Conservation (phyloP, 768 basidiomycete species). For the Naganishia friedmannii region DNA sequence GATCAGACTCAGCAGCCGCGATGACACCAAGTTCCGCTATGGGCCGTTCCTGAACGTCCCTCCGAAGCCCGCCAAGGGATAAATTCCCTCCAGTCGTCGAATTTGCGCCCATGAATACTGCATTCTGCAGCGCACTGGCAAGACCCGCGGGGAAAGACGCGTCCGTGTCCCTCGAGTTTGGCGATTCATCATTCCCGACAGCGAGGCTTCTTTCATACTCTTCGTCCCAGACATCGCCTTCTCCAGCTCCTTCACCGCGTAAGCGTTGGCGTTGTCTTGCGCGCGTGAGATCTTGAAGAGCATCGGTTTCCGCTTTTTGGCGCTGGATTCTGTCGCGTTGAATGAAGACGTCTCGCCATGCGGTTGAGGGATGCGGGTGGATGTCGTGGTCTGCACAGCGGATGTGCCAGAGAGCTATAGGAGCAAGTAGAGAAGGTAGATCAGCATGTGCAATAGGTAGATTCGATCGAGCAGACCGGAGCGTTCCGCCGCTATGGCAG, state of each 20-base stretch:
- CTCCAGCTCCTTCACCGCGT: slow-evolving; percentile 14
- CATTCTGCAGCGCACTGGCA: not conserved
- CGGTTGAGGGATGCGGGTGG: slow-evolving; percentile 24
- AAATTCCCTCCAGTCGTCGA: slow-evolving; percentile 4
- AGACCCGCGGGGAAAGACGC: not conserved
- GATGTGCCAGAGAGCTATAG: slow-evolving; percentile 26
- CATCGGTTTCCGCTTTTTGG: slow-evolving; percentile 20
- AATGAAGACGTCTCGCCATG: slow-evolving; percentile 31
- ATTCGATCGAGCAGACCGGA: too few species aligned
- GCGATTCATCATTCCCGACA: slow-evolving; percentile 8
- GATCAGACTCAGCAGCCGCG: not conserved
- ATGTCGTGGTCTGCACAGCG: slow-evolving; percentile 21
- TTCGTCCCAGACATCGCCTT: slow-evolving; percentile 30
- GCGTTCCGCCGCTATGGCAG: too few species aligned
- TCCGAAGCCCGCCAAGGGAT: not conserved
- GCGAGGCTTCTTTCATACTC: slow-evolving; percentile 25
- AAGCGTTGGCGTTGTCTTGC: slow-evolving; percentile 8
- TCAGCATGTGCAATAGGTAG: not conserved
- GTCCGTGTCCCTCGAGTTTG: not conserved
- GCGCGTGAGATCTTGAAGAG: slow-evolving; percentile 1
- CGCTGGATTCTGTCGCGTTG: slow-evolving; percentile 26
- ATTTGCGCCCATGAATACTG: not conserved
- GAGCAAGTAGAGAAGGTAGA: not conserved
- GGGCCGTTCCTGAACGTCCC: slow-evolving; percentile 25
- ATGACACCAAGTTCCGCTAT: not conserved